phyloP scores from a whole-genome alignment of 75 land plant genomes.

The Cryptomeria japonica region DNA sequence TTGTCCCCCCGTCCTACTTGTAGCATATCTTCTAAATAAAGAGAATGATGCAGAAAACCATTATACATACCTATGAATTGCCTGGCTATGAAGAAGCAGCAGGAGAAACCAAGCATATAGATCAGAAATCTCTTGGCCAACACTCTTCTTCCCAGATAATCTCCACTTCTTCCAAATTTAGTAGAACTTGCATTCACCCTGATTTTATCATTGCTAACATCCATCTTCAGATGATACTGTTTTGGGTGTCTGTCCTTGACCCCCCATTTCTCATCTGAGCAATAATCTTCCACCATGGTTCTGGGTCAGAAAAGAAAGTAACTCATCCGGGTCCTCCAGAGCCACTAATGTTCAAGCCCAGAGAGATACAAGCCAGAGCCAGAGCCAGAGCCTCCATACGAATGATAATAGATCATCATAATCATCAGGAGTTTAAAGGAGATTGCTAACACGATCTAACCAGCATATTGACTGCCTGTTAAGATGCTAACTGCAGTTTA shows the following conservation, averaged over 20 bases:
- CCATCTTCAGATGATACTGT: background rate
- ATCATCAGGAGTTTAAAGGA: too few relatives aligned
- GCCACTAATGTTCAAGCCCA: too few relatives aligned
- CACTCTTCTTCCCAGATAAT: background rate
- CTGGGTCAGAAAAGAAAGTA: background rate
- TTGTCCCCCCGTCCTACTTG: background rate
- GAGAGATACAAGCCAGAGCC: background rate
- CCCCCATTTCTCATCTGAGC: background rate
- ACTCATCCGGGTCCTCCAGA: background rate
- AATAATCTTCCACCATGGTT: background rate
- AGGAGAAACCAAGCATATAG: background rate
- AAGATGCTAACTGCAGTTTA: too few relatives aligned
- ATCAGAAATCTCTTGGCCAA: background rate
- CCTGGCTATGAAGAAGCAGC: background rate
- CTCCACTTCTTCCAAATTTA: background rate
- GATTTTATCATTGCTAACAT: background rate
- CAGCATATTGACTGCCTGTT: too few relatives aligned
- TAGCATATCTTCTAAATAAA: background rate
- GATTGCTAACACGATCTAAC: too few relatives aligned
- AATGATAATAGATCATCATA: too few relatives aligned
- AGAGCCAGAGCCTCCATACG: background rate
- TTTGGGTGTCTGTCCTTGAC: conserved; percentile 6
- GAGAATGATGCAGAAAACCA: background rate
- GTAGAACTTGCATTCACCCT: background rate
- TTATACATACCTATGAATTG: background rate